A percentile compares a stretch with the other conserved stretches of the same genome.
Conservation (phyloP, 768 basidiomycete species). For the Boletus sp. region DNA sequence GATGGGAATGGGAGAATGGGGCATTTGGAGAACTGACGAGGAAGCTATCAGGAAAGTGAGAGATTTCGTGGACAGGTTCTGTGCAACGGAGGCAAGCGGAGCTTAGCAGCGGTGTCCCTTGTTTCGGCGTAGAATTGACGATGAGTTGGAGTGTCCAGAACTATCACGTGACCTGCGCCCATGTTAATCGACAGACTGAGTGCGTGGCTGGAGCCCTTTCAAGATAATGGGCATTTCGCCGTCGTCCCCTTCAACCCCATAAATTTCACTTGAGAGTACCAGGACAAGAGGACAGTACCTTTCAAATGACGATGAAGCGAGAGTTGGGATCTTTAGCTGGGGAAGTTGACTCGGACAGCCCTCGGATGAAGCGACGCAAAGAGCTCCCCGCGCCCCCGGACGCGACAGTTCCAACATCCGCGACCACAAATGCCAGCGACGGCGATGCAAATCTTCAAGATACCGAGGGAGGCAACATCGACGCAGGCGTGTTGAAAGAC, state of each 20-base stretch:
- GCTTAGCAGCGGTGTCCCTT: neutral
- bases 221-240: constrained; percentile 35
- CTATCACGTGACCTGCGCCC: constrained; percentile 29
- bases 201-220: constrained; percentile 26
- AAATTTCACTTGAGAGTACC: constrained; percentile 27
- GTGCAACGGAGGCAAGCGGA: neutral
- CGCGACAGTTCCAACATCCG: constrained; percentile 37
- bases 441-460: constrained; percentile 19
- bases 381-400: constrained; percentile 41
- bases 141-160: neutral
- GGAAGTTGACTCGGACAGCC: constrained; percentile 42
- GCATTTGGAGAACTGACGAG: constrained; percentile 62
- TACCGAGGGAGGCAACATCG: constrained; percentile 24
- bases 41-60: constrained; percentile 52
- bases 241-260: constrained; percentile 27
- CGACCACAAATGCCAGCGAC: constrained; percentile 31
- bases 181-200: constrained; percentile 16
- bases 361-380: constrained; percentile 52
- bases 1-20: constrained; percentile 80
- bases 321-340: constrained; percentile 43
- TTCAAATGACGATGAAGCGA: constrained; percentile 48
- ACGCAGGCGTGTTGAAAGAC: constrained; percentile 48
- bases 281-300: constrained; percentile 8
- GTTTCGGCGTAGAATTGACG: neutral
- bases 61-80: constrained; percentile 39